phyloP scores from a whole-genome alignment of 768 basidiomycete species.

The Leccinum rimulosum region DNA sequence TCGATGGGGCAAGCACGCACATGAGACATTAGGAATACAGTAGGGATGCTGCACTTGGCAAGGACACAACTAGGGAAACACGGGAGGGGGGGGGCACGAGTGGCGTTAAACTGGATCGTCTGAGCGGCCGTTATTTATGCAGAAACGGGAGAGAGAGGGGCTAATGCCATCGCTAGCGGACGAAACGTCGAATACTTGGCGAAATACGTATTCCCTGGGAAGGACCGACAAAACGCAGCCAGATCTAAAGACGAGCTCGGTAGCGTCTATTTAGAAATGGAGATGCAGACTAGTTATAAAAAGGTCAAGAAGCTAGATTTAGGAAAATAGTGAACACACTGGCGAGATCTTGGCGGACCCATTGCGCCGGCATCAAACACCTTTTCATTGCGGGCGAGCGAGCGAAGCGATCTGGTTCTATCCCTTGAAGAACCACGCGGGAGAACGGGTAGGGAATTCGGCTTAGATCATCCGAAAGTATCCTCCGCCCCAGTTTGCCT shows the following conservation, averaged over 20 bases:
- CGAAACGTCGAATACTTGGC: slow-evolving; percentile 29
- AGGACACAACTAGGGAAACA: slow-evolving; percentile 1
- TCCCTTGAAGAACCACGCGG: slow-evolving; percentile 8
- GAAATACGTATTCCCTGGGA: slow-evolving; percentile 33
- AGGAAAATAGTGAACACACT: slow-evolving; percentile 18
- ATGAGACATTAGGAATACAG: slow-evolving; percentile 21
- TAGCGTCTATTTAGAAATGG: slow-evolving; percentile 31
- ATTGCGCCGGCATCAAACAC: slow-evolving; percentile 24
- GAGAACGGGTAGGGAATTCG: slow-evolving; percentile 10
- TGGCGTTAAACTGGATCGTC: slow-evolving; percentile 1
- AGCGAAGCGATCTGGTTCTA: slow-evolving; percentile 16
- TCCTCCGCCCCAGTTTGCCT: neutral
- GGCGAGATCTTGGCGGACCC: slow-evolving; percentile 7
- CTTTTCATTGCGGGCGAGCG: slow-evolving; percentile 14
- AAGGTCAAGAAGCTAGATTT: slow-evolving; percentile 24
- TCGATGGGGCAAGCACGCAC: slow-evolving; percentile 12
- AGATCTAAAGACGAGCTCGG: slow-evolving; percentile 20
- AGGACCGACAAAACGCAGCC: slow-evolving; percentile 24
- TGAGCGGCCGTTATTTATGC: slow-evolving; percentile 30
- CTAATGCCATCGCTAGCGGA: slow-evolving; percentile 21
- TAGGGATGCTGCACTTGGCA: slow-evolving; percentile 1
- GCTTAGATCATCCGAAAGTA: slow-evolving; percentile 13
- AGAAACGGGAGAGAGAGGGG: slow-evolving; percentile 15
- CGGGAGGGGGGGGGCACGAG: slow-evolving; percentile 12
- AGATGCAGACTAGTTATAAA: slow-evolving; percentile 20